Evolutionary conservation across 129 eudicot genomes (phyloP).

Genomic region (Centella asiatica): DNA sequence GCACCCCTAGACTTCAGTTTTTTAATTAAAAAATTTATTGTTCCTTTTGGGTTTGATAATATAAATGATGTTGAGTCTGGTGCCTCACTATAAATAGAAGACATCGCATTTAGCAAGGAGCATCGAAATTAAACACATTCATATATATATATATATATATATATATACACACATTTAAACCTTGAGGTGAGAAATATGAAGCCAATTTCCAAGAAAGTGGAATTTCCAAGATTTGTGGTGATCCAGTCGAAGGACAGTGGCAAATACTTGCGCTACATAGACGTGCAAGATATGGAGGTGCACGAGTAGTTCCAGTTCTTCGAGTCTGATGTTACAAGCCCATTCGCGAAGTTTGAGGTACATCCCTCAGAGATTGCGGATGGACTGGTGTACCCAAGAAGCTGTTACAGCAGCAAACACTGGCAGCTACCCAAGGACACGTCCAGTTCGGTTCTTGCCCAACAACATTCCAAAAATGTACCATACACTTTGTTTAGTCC

Average conservation of each 20-base stretch:
- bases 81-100: too few relatives aligned
- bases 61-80: too few relatives aligned
- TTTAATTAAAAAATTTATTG: too few relatives aligned
- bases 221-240: not conserved
- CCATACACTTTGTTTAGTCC: constrained; percentile 2
- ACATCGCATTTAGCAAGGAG: too few relatives aligned
- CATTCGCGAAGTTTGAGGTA: not conserved
- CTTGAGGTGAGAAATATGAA: too few relatives aligned
- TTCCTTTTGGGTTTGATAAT: too few relatives aligned
- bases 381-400: not conserved
- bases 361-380: not conserved
- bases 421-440: not conserved
- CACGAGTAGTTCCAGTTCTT: not conserved
- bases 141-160: too few relatives aligned
- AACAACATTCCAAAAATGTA: not conserved
- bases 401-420: constrained; percentile 3
- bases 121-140: too few relatives aligned
- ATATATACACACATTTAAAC: too few relatives aligned
- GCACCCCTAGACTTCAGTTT: too few relatives aligned
- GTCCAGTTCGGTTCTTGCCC: not conserved
- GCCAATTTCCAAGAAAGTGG: too few relatives aligned
- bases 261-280: constrained; percentile 6
- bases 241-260: not conserved
- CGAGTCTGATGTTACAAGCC: not conserved
- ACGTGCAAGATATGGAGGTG: not conserved